Base-by-base conservation (phyloP, 2,329 filamentous ascomycete genomes). In the Mollisia scopiformis region DNA sequence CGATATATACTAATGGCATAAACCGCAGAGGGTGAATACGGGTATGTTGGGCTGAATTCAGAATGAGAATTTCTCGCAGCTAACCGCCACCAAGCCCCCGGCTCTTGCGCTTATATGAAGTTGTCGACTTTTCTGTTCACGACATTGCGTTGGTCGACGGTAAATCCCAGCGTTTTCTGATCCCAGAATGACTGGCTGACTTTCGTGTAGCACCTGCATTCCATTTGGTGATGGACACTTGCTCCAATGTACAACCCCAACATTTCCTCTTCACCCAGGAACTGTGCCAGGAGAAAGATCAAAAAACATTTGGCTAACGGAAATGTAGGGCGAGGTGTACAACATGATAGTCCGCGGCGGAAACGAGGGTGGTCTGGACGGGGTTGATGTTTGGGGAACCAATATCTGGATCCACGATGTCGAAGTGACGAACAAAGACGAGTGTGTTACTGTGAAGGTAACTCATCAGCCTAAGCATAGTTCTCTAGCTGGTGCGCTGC, bases 401-500 rank as follows among this genome's bases (percentile, higher is more conserved):
- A 85, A 86, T 66, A 79, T 85, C 59, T 84, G 81, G 80, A 75
- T 86, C 57, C 84, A 87, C 68, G 84, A 87, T 71, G 75, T 86
- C 43, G 81, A 82, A 75, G 83, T 87, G 6, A 85, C 84, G 27
- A 87, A 87, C 78, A 85, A 84, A 71, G 83, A 87, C 68, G 84
- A 87, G 68, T 86, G 83, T 69, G 81, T 86, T 1, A 85, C 83
- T 2, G 80, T 85, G 61, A 85, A 83, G 60, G 62, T 43, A 43
- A n/a, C n/a, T n/a, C n/a, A n/a, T n/a, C n/a, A n/a, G n/a, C n/a
- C n/a, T 21, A 16, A 21, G 23, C 5, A 43, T 4, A 10, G 16
- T 16, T 21, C 6, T 19, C 16, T 19, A 19, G 4, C 19, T 7
- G 19, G 39, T 4, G 10, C 39, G 4, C 19, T 16, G 19, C 39